Base-by-base conservation (phyloP, 805 yeast species). In the Starmerella apis region DNA sequence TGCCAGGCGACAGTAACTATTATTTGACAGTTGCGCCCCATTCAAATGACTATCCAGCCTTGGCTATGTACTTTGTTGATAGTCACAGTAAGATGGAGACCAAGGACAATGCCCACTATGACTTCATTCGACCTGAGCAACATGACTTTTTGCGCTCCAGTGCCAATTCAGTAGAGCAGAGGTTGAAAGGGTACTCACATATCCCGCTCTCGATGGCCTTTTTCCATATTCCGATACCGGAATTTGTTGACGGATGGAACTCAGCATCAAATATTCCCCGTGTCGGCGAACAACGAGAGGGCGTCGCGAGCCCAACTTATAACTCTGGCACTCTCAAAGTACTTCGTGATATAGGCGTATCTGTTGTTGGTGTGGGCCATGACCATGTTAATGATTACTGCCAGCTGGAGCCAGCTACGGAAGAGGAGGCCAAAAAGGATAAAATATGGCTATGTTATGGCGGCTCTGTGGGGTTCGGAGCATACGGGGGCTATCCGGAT, bases 381-480 rank as follows among this genome's bases (percentile, higher is more conserved):
- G 98, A 92, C 61, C 98, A 92, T 64, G 84, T 86, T 59, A 92
- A 92, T 65, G 97, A 92, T 62, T 92, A 76, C 63, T 92, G 98
- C 66, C 66, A 85, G 52, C 66, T 72, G 46, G 83, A 69, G 20
- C 55, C 55, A 30, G 56, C 62, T 38, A 39, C 53, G 27, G 39
- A 27, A 3, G 31, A 44, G 1, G 50, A 47, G 28, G 30, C 24
- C 2, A 32, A 18, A 23, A 55, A 47, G 27, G 64, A 71, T 59
- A 67, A 68, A 49, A 66, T 82, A 28, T 86, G 95, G 94, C 68
- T 92, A 30, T 92, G 98, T 61, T 87, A 86, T 62, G 98, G 95
- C 3, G 98, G 98, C 23, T 94, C 80, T 1, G 74, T 77, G 4
- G 98, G 97, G 14, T 94, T 86, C 67, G 98, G 97, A 35, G 97